Evolutionary conservation across 768 basidiomycete species (phyloP).

Genomic region (Auricularia sp.): DNA sequence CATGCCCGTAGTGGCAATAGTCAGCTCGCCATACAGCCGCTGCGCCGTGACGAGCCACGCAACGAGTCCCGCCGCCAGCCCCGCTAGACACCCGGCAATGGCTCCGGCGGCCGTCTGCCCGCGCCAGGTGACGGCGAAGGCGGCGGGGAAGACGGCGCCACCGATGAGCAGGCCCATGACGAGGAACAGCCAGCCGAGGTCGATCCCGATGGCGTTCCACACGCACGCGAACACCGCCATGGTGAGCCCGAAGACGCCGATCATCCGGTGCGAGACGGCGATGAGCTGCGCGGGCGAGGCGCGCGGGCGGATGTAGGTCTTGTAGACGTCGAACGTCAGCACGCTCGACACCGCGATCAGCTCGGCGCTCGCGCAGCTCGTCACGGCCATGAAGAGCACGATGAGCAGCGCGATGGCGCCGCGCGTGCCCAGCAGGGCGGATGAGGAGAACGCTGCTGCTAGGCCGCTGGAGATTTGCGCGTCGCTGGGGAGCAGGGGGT

Average conservation of each 20-base stretch:
- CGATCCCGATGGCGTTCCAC: conserved; percentile 18
- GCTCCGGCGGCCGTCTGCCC: not conserved
- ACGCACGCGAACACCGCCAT: conserved; percentile 19
- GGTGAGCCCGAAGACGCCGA: conserved; percentile 16
- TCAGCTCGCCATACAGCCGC: not conserved
- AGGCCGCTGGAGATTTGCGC: conserved; percentile 24
- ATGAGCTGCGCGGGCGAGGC: conserved; percentile 16
- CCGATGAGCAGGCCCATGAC: conserved; percentile 2
- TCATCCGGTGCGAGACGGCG: conserved; percentile 19
- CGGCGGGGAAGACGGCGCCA: conserved; percentile 3
- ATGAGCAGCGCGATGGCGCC: conserved; percentile 36
- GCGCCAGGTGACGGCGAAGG: conserved; percentile 3
- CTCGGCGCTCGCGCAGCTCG: conserved; percentile 36
- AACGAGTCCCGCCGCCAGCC: not conserved
- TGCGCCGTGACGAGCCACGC: conserved; percentile 1
- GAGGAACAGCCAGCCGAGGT: not conserved
- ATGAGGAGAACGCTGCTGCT: conserved; percentile 38
- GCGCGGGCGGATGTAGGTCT: conserved; percentile 21
- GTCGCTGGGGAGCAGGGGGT: conserved; percentile 9
- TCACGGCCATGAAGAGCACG: conserved; percentile 44
- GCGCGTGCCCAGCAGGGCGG: conserved; percentile 38
- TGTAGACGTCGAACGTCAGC: conserved; percentile 23
- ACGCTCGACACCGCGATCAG: conserved; percentile 33
- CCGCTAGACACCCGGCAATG: not conserved
- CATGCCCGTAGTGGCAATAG: conserved; percentile 1